These are phyloP conservation scores for Penstemon barbatus DNA, from an alignment of 257 asterid genomes.

Conservation along the genomic window DNA sequence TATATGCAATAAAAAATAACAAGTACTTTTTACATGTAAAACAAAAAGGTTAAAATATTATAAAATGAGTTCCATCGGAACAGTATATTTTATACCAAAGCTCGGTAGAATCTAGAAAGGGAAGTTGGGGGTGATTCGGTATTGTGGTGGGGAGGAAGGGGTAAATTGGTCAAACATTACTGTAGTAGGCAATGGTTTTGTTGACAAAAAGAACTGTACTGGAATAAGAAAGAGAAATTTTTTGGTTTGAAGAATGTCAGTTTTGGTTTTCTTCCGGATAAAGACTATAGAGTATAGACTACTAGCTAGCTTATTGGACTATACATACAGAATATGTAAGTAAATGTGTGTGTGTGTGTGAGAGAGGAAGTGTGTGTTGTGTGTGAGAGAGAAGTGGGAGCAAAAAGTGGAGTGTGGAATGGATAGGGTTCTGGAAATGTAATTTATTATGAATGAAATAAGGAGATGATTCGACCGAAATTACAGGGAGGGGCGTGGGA, in stretches of 20 bases:
- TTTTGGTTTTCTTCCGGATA: constrained; percentile 28
- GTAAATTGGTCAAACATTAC: constrained; percentile 44
- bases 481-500: constrained; percentile 22
- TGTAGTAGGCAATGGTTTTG: constrained; percentile 35
- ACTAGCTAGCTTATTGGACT: constrained; percentile 11
- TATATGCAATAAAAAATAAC: neutral
- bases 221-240: constrained; percentile 33
- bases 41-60: constrained; percentile 14
- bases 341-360: constrained; percentile 17
- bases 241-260: constrained; percentile 27
- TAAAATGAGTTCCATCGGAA: constrained; percentile 42
- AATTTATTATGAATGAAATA: constrained; percentile 21
- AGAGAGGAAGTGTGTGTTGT: constrained; percentile 14
- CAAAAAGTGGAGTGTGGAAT: constrained; percentile 37
- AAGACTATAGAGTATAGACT: constrained; percentile 23
- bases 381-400: constrained; percentile 33
- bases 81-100: constrained; percentile 40
- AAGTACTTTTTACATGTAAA: constrained; percentile 21
- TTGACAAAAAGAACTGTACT: constrained; percentile 23
- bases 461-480: neutral
- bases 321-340: neutral
- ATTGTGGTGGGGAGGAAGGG: constrained; percentile 29
- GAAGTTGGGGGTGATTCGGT: constrained; percentile 28
- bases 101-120: constrained; percentile 45
- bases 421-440: constrained; percentile 57